A percentile compares a stretch with the other conserved stretches of the same genome.
phyloP scores from a whole-genome alignment of 1,284 basidiomycete genomes.

The Porodaedalea pini region DNA sequence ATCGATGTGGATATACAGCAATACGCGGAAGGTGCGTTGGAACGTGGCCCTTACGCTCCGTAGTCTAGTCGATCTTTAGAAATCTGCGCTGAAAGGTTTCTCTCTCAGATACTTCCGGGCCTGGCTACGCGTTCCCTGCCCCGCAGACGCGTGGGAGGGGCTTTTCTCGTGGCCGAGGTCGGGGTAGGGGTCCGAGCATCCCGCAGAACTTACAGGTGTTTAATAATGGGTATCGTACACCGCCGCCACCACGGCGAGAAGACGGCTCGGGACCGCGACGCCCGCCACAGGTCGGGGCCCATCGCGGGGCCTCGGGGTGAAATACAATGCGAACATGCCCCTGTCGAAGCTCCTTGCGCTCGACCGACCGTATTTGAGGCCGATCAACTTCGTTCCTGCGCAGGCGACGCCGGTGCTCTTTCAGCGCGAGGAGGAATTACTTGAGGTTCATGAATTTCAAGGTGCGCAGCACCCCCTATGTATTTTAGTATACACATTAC shows the following conservation, averaged over 20 bases:
- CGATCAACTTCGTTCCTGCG: slow-evolving; percentile 65
- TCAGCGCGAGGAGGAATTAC: slow-evolving; percentile 60
- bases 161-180: slow-evolving; percentile 25
- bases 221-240: slow-evolving; percentile 2
- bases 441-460: slow-evolving; percentile 52
- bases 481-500: slow-evolving; percentile 1
- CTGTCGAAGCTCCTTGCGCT: slow-evolving; percentile 54
- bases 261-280: slow-evolving; percentile 5
- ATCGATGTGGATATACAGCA: slow-evolving; percentile 32
- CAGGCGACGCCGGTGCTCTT: slow-evolving; percentile 56
- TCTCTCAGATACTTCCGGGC: not conserved
- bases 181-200: slow-evolving; percentile 5
- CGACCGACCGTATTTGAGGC: slow-evolving; percentile 57
- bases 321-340: slow-evolving; percentile 34
- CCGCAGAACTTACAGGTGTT: slow-evolving; percentile 8
- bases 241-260: slow-evolving; percentile 8
- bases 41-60: not conserved
- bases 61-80: not conserved
- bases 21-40: slow-evolving; percentile 29
- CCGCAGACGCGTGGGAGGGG: slow-evolving; percentile 21
- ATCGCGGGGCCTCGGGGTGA: slow-evolving; percentile 22
- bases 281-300: slow-evolving; percentile 13
- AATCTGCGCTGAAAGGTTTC: not conserved
- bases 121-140: slow-evolving; percentile 18
- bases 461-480: slow-evolving; percentile 36